A percentile compares a stretch with the other conserved stretches of the same genome.
Conservation (phyloP, 2,329 filamentous ascomycete genomes). For the Penicillium griseofulvum region DNA sequence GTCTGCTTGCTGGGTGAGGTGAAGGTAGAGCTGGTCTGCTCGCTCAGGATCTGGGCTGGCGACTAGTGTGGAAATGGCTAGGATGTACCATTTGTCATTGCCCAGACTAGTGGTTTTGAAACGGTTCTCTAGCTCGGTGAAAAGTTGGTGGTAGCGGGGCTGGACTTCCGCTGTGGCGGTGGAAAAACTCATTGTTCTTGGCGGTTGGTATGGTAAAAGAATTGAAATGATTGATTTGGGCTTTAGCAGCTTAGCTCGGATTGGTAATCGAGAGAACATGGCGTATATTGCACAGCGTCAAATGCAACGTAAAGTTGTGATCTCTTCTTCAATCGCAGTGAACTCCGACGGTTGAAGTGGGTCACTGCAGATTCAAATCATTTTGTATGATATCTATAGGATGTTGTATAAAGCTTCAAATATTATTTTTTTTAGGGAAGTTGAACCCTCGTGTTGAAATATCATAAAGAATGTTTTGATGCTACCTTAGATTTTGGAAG, state of each 20-base stretch:
- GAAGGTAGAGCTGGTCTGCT: conserved; percentile 54
- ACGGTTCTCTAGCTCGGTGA: conserved; percentile 29
- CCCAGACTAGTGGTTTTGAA: conserved; percentile 28
- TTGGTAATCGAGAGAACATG: conserved; percentile 4
- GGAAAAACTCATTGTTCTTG: conserved; percentile 13
- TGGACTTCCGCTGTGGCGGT: conserved; percentile 19
- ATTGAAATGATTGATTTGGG: neutral
- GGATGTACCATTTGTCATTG: conserved; percentile 34
- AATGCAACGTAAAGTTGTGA: neutral
- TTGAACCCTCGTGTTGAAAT: neutral
- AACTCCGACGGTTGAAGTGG: conserved; percentile 14
- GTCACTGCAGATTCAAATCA: conserved; percentile 1
- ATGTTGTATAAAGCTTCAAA: neutral
- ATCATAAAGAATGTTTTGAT: neutral
- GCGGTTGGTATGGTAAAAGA: neutral
- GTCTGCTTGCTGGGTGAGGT: conserved; percentile 54
- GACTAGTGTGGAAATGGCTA: conserved; percentile 45
- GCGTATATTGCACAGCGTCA: neutral
- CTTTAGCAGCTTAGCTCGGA: neutral
- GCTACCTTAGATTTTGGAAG: neutral
- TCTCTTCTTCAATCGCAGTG: conserved; percentile 3
- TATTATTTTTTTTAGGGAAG: neutral
- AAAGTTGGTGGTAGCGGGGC: conserved; percentile 29
- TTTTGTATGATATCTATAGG: neutral
- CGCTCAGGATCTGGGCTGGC: conserved; percentile 54